Base-by-base conservation (phyloP, 352 stramenopile species). In the Phytopythium oedochilum region DNA sequence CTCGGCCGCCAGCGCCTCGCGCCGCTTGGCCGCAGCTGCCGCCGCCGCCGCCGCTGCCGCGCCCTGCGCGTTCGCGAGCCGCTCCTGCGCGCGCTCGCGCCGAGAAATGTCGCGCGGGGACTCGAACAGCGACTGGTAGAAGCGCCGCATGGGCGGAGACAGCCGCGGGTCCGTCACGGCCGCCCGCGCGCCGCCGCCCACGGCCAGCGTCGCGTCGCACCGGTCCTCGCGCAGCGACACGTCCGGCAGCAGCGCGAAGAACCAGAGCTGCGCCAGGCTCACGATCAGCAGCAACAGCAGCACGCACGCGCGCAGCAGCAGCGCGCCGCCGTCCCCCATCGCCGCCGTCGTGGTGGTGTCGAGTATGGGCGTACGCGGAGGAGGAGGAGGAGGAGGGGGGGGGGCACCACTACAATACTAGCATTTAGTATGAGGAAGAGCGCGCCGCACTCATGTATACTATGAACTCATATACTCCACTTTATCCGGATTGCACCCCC, bases 111-210 rank as follows among this genome's bases (percentile, higher is more conserved):
- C 79, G 6, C 67, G 52, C 5, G 83, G 79, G 5, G 80, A 89
- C 10, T 90, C 58, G 55, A 78, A 92, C 8, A 92, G 67, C 63
- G 80, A 92, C 55, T 88, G 78, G 55, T 90, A 92, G 40, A 92
- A 70, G 34, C 89, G 60, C 28, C 73, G 71, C 73, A 92, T 75
- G 31, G 83, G 83, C 48, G 78, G 65, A 45, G 54, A 26, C 29
- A 92, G 64, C 66, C 83, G 75, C 17, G 40, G 34, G 40, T 73
- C 86, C 22, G 75, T 89, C 43, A 58, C 49, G 22, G 48, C 61
- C 11, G 55, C n/a, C n/a, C n/a, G 63, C 35, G 57, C 57, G 12
- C 43, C 56, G 12, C 43, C 56, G 39, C 53, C 45, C 36, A 78
- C 40, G 10, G 73, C 66, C 35, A 86, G 55, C 39, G 74, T 75